phyloP scores from a whole-genome alignment of 257 asterid genomes.

The Solanum clarkiae region DNA sequence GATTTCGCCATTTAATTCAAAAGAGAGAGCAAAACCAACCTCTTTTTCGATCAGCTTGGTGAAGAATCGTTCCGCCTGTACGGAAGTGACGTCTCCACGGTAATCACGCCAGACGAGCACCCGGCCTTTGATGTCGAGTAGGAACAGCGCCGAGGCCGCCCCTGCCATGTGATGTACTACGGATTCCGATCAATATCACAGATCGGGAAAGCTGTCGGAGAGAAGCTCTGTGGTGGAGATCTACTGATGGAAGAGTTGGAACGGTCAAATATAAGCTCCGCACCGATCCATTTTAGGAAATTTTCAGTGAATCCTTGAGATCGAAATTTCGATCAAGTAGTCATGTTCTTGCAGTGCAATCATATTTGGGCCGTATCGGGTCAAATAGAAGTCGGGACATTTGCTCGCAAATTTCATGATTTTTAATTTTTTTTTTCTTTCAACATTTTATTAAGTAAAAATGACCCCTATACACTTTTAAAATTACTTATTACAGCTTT shows the following conservation, averaged over 20 bases:
- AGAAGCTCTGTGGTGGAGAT: not conserved
- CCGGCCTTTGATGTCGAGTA: constrained; percentile 85
- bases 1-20: not conserved
- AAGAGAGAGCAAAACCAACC: constrained; percentile 17
- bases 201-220: not conserved
- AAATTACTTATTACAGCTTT: no score
- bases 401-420: no score
- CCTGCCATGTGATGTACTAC: constrained; percentile 46
- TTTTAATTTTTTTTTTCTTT: no score
- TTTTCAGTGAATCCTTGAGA: not conserved
- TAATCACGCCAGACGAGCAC: constrained; percentile 98
- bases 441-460: no score
- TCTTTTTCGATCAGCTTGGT: constrained; percentile 81
- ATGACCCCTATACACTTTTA: no score
- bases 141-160: constrained; percentile 99
- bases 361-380: not conserved
- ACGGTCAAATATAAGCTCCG: not conserved
- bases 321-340: not conserved
- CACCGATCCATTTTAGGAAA: not conserved
- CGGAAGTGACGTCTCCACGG: constrained; percentile 90
- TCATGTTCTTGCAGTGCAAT: not conserved
- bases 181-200: not conserved
- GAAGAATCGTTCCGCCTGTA: constrained; percentile 88
- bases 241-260: not conserved
- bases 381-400: not conserved